Evolutionary conservation across 1,284 basidiomycete genomes (phyloP), one percentile per base, ranked within the genome.

Genomic region (Vanrija humicola): DNA sequence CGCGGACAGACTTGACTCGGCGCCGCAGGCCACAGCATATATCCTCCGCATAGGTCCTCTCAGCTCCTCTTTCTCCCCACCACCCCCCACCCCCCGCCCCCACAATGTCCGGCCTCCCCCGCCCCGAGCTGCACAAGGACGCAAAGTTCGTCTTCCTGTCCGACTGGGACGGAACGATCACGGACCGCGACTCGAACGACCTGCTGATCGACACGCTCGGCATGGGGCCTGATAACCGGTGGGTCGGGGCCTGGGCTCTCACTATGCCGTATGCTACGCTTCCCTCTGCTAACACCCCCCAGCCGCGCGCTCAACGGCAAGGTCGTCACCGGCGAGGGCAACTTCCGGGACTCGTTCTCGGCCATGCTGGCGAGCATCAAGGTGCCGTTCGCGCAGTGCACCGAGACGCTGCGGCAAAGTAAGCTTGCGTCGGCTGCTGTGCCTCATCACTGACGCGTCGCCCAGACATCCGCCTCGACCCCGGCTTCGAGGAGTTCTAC

Each of bases 131-230:
- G 46, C 84, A 91, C 77, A 78, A 79, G 52, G 84, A 88, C 77
- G 89, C 90, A 74, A 84, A 84, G 69, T 94, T 90, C 65, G 86
- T 93, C 28, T 87, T 90, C 38, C 80, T 94, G 43, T 89, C 89
- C 52, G 90, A 95, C 75, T 94, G 74, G 90, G 91, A 93, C 78
- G 91, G 90, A 67, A 95, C 90, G 21, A 94, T 94, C 76, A 94
- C 90, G 7, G 90, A 84, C 47, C 83, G 82, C 65, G 90, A 95
- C 76, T 90, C 88, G 19, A 95, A 95, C 76, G 92, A 95, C 70
- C 91, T 49, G 52, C 54, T 78, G 51, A 73, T 69, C 23, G 76
- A 78, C 62, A 71, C 73, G 52, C 62, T 74, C 26, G 89, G 90
- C 3, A 88, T 82, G 64, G 62, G 63, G 47, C 48, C 48, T 26